phyloP scores from a whole-genome alignment of 73 alveolate species.

The Effrenium voratum region DNA sequence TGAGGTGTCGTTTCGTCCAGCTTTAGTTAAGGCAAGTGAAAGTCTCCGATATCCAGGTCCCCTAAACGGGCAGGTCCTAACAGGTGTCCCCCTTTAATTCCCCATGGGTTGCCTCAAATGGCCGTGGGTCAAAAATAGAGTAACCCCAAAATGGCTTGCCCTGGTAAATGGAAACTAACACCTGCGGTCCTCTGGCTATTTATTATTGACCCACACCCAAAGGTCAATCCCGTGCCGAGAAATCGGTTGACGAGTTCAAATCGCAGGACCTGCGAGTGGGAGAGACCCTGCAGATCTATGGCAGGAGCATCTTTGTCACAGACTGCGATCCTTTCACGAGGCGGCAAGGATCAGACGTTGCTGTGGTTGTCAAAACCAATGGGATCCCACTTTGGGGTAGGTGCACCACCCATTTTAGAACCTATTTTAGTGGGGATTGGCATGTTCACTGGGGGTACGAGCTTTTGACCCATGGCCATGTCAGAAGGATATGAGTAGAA shows the following conservation, averaged over 20 bases:
- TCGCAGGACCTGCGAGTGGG: conserved; percentile 73
- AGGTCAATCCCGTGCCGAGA: neutral
- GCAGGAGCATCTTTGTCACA: conserved; percentile 95
- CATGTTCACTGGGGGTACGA: neutral
- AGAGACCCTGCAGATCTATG: conserved; percentile 63
- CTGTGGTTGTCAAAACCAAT: neutral
- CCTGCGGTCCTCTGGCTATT: too few species aligned
- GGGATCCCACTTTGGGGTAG: neutral
- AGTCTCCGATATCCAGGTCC: too few species aligned
- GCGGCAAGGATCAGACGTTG: conserved; percentile 77
- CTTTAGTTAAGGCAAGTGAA: too few species aligned
- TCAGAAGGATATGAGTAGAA: too few species aligned
- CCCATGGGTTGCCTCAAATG: too few species aligned
- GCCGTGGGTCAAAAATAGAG: neutral
- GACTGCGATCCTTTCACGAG: conserved; percentile 97
- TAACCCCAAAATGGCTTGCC: neutral
- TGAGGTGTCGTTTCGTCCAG: too few species aligned
- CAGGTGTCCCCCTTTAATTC: too few species aligned
- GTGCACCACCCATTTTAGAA: neutral
- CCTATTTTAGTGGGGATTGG: neutral
- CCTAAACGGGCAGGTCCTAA: too few species aligned
- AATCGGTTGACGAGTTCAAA: too few species aligned
- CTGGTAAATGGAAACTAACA: too few species aligned
- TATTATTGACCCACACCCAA: neutral
- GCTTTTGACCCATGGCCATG: neutral